Evolutionary conservation across 2,329 filamentous ascomycete genomes (phyloP).

Genomic region (Fusarium subtropicale): DNA sequence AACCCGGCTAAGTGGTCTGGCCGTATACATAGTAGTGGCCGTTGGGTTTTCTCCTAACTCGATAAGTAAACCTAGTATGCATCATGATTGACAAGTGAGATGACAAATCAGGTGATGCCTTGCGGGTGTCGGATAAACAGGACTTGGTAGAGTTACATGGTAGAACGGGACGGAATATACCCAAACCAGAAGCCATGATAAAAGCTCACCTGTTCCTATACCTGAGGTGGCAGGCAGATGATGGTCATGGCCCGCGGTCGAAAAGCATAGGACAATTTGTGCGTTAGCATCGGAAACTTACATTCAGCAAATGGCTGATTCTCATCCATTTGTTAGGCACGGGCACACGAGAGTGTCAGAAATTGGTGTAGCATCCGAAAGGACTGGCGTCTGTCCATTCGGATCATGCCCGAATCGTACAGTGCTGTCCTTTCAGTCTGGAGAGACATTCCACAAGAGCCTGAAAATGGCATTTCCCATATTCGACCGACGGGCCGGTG

Average conservation of each 20-base stretch:
- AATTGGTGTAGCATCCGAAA: slow-evolving; percentile 17
- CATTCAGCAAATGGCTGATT: slow-evolving; percentile 14
- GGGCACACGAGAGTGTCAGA: slow-evolving; percentile 20
- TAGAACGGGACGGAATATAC: not conserved
- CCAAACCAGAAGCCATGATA: not conserved
- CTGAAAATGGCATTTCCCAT: slow-evolving; percentile 16
- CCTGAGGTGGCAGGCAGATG: slow-evolving; percentile 21
- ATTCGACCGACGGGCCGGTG: slow-evolving; percentile 20
- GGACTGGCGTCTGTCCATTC: slow-evolving; percentile 24
- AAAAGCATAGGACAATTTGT: slow-evolving; percentile 9
- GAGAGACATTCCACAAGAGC: slow-evolving; percentile 12
- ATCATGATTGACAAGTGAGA: not conserved
- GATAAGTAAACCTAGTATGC: not conserved
- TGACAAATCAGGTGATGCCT: slow-evolving; percentile 36
- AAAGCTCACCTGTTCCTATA: slow-evolving; percentile 16
- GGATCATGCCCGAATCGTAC: slow-evolving; percentile 28
- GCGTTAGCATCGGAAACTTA: slow-evolving; percentile 7
- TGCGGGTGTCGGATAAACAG: slow-evolving; percentile 6
- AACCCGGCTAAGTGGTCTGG: not conserved
- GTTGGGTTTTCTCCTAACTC: not conserved
- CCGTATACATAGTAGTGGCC: not conserved
- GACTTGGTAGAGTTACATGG: not conserved
- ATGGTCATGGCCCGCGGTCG: slow-evolving; percentile 18
- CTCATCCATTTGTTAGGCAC: slow-evolving; percentile 35
- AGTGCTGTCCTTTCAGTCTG: slow-evolving; percentile 10